Evolutionary conservation across 192 early-diverging fungal species (phyloP).

Genomic region (Umbelopsis sp.): DNA sequence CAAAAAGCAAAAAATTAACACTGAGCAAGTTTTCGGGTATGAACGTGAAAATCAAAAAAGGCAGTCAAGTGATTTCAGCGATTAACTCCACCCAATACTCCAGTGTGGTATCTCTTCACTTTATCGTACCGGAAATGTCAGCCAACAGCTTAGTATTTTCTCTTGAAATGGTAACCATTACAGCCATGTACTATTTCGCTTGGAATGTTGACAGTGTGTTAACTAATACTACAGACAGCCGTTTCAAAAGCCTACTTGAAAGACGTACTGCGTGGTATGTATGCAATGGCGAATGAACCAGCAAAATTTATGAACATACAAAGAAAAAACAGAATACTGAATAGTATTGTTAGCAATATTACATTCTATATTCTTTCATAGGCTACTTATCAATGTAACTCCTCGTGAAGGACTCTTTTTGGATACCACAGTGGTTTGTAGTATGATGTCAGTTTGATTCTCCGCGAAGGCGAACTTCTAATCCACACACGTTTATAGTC

Average conservation of each 20-base stretch:
- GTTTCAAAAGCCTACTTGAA: constrained; percentile 35
- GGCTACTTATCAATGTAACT: constrained; percentile 53
- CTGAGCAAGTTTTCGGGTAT: neutral
- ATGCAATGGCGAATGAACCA: neutral
- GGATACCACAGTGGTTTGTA: constrained; percentile 57
- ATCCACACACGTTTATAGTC: constrained; percentile 33
- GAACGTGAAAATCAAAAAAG: neutral
- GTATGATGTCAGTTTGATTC: neutral
- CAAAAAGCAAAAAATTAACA: neutral
- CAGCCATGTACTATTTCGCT: neutral
- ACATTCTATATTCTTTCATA: constrained; percentile 65
- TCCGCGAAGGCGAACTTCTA: neutral
- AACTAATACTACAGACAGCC: constrained; percentile 23
- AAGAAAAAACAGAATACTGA: neutral
- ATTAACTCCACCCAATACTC: no score
- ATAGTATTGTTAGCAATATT: constrained; percentile 39
- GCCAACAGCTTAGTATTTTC: constrained; percentile 28
- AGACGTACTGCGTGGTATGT: constrained; percentile 44
- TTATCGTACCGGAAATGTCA: neutral
- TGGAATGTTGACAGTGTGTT: neutral
- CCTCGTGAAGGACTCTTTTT: constrained; percentile 56
- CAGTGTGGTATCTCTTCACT: neutral
- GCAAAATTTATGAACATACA: neutral
- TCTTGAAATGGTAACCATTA: constrained; percentile 40
- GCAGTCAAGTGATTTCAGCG: neutral